These are phyloP conservation scores for Leptoxyphium fumago DNA, from an alignment of 2,329 filamentous ascomycete species.

Conservation along the genomic window DNA sequence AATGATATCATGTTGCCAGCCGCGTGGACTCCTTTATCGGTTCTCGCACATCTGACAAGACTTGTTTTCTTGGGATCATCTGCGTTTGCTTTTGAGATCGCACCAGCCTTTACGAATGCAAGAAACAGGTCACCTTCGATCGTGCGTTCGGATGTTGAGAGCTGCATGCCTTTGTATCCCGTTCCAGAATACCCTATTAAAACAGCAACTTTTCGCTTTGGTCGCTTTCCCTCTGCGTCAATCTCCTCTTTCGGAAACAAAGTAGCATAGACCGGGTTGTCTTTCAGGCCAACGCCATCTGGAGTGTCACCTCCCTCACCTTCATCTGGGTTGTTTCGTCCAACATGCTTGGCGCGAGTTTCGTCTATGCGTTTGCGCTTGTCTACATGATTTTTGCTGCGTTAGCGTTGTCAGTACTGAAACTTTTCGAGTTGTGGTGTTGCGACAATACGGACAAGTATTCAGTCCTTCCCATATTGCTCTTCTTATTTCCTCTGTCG, in stretches of 20 bases:
- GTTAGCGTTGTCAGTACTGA: conserved; percentile 23
- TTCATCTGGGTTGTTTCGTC: conserved; percentile 17
- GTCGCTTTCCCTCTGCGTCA: conserved; percentile 67
- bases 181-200: conserved; percentile 92
- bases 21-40: conserved; percentile 94
- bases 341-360: not conserved
- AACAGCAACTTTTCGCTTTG: conserved; percentile 93
- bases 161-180: conserved; percentile 95
- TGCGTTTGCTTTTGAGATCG: conserved; percentile 93
- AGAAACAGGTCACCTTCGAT: conserved; percentile 93
- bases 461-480: conserved; percentile 51
- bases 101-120: conserved; percentile 78
- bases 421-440: not conserved
- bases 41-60: conserved; percentile 82
- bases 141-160: conserved; percentile 54
- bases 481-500: conserved; percentile 37
- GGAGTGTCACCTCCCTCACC: conserved; percentile 29
- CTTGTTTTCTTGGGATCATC: conserved; percentile 94
- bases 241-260: conserved; percentile 65
- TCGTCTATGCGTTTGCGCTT: conserved; percentile 19
- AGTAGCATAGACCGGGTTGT: conserved; percentile 24
- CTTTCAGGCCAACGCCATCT: conserved; percentile 26
- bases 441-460: conserved; percentile 39
- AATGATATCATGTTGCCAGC: conserved; percentile 89
- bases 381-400: conserved; percentile 31